These are phyloP conservation scores for Halteria grandinella DNA, from an alignment of 73 alveolate genomes.

Conservation along the genomic window DNA sequence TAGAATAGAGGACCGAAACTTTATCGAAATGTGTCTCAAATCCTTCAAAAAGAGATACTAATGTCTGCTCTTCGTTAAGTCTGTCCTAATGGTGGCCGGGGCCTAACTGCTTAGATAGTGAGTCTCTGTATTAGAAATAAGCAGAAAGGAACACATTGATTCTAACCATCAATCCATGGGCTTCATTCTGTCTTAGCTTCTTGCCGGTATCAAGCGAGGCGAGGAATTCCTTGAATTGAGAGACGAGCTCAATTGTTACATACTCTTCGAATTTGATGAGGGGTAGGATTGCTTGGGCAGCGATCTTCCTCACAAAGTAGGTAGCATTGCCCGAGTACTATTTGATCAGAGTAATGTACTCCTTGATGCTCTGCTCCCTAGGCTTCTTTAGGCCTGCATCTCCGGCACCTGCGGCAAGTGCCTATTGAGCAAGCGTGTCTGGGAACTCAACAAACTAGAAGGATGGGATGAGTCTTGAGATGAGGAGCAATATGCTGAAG, in stretches of 20 bases:
- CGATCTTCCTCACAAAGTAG: constrained; percentile 51
- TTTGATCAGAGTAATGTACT: constrained; percentile 37
- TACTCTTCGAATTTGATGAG: constrained; percentile 39
- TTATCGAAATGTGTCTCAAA: constrained; percentile 1
- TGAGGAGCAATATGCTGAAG: constrained; percentile 46
- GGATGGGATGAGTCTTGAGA: constrained; percentile 37
- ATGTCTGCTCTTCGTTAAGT: constrained; percentile 1
- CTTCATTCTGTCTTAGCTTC: constrained; percentile 31
- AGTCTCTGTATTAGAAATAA: constrained; percentile 41
- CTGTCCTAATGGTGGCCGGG: constrained; percentile 36
- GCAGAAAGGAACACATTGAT: constrained; percentile 13
- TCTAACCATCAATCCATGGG: constrained; percentile 47
- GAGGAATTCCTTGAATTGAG: too few species aligned
- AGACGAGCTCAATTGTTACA: too few species aligned
- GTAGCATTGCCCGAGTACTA: constrained; percentile 17
- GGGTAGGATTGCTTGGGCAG: constrained; percentile 53
- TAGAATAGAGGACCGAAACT: background rate
- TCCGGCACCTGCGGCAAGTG: too few species aligned
- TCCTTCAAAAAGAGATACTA: background rate
- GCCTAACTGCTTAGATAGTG: constrained; percentile 17
- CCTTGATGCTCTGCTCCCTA: background rate
- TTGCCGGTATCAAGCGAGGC: too few species aligned
- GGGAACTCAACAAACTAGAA: constrained; percentile 4
- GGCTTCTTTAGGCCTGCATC: too few species aligned
- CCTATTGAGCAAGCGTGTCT: too few species aligned